Evolutionary conservation across 768 basidiomycete genomes (phyloP), one percentile per base, ranked within the genome.

Genomic region (Hypholoma fasciculare): DNA sequence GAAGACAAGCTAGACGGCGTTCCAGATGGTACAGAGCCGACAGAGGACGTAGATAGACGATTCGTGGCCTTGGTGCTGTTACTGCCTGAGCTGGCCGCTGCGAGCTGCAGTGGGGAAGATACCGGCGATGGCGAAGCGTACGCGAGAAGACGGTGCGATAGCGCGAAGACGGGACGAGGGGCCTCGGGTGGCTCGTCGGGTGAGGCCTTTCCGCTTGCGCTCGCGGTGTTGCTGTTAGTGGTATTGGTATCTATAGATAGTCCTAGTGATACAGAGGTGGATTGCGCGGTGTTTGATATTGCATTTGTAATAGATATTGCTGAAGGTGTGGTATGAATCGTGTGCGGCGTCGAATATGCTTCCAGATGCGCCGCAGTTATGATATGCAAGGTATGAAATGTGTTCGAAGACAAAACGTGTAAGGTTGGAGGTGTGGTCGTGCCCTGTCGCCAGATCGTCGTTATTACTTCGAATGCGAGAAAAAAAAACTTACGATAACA

Each of bases 81-180:
- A 7, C 27, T 39, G 23, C 17, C 51, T n/a, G 38, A 19, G 6
- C 43, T 20, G 7, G 44, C 42, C 3, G 43, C 37, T 17, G 59
- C 43, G 3, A 56, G 54, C 11, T 52, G 26, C 14, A 51, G 54
- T 9, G 51, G 44, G 8, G 52, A 57, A 26, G 56, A 38, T 2
- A 61, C 54, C n/a, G 58, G 54, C 1, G 57, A 54, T 1, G 69
- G 61, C 0, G 67, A 69, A 8, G 82, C 78, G 62, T 81, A 89
- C 4, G 85, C 88, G 13, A 91, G 75, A 23, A 92, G 80, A 9
- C 88, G 85, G 37, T 77, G 71, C 12, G 85, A 85, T 17, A 88
- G 74, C 3, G 86, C 76, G 66, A 83, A 89, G 9, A 88, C 71
- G 1, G 89, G 83, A n/a, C 63, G 71, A 1, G 77, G 77, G 34